These are phyloP conservation scores for Solanum sejunctum DNA, from an alignment of 257 asterid species.

Conservation along the genomic window DNA sequence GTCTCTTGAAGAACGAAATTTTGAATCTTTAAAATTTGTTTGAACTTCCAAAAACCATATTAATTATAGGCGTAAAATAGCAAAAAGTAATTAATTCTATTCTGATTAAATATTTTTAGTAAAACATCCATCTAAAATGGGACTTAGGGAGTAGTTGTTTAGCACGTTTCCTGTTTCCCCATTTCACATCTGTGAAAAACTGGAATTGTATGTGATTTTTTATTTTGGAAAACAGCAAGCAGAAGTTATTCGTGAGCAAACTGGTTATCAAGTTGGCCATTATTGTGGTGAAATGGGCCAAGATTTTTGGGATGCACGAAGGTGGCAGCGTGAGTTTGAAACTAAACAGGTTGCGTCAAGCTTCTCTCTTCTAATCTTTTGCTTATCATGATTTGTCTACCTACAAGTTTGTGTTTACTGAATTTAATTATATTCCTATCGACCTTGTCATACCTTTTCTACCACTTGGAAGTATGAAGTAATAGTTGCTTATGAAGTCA, in stretches of 20 bases:
- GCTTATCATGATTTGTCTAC: background rate
- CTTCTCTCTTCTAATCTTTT: background rate
- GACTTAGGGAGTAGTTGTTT: background rate
- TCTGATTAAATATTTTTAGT: too few relatives aligned
- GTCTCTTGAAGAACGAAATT: too few relatives aligned
- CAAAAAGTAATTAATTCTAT: too few relatives aligned
- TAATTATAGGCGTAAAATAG: too few relatives aligned
- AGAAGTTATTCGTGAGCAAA: constrained; percentile 86
- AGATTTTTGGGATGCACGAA: constrained; percentile 98
- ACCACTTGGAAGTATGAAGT: background rate
- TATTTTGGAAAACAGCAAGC: constrained; percentile 64
- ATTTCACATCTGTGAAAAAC: background rate
- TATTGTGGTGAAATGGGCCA: constrained; percentile 99
- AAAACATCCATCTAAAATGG: too few relatives aligned
- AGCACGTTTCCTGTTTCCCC: background rate
- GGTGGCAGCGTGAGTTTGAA: constrained; percentile 96
- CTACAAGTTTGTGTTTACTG: background rate
- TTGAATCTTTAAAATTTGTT: too few relatives aligned
- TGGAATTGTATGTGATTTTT: background rate
- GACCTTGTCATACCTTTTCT: background rate
- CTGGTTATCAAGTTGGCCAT: constrained; percentile 93
- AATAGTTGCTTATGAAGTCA: background rate
- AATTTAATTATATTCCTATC: background rate
- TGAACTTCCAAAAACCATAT: too few relatives aligned
- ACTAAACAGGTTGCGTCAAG: constrained; percentile 64